Conservation (phyloP, 2,329 filamentous ascomycete genomes). For the Ceratocystis eucalypticola region DNA sequence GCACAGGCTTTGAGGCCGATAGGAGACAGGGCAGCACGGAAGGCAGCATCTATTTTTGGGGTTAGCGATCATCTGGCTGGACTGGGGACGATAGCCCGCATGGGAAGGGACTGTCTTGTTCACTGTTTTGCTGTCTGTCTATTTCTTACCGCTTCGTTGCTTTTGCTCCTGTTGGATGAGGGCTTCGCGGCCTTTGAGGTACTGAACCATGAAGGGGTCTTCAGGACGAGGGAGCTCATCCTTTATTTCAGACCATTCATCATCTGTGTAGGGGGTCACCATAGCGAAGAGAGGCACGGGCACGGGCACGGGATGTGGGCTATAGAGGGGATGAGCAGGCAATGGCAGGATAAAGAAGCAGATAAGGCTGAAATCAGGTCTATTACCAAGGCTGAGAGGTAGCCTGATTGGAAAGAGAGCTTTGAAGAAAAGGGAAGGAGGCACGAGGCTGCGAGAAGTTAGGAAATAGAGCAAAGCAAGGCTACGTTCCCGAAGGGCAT, state of each 20-base stretch:
- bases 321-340: too few relatives aligned
- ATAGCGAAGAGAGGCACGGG: neutral
- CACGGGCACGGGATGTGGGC: neutral
- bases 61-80: conserved; percentile 21
- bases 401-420: neutral
- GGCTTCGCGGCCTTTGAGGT: conserved; percentile 59
- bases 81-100: neutral
- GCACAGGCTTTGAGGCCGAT: conserved; percentile 63
- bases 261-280: conserved; percentile 34
- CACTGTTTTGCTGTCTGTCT: neutral
- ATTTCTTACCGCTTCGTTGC: conserved; percentile 44
- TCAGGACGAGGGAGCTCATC: conserved; percentile 42
- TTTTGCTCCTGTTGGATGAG: conserved; percentile 71
- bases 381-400: neutral
- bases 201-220: conserved; percentile 72
- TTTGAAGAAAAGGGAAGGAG: neutral
- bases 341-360: neutral
- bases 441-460: neutral
- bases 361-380: neutral
- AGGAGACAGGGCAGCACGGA: conserved; percentile 62
- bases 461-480: neutral
- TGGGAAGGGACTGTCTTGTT: neutral
- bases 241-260: conserved; percentile 46
- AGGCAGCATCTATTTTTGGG: conserved; percentile 43
- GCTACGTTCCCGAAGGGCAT: neutral